These are phyloP conservation scores for Gynochthodes officinalis DNA, from an alignment of 257 asterid genomes.

Conservation along the genomic window DNA sequence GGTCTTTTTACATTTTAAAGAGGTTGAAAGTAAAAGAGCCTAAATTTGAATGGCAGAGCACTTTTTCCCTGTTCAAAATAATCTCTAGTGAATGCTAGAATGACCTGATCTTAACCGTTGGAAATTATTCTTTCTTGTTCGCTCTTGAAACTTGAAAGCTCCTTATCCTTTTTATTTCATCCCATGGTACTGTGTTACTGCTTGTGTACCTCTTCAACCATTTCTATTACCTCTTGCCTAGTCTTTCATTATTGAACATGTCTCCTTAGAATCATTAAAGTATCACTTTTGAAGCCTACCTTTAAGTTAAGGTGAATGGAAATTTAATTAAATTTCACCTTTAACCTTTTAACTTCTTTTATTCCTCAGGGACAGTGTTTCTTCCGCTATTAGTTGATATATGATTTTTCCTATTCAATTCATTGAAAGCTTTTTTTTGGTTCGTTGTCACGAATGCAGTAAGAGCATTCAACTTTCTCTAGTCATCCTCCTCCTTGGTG, in stretches of 20 bases:
- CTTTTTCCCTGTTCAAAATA: neutral
- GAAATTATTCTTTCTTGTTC: neutral
- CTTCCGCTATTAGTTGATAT: constrained; percentile 5
- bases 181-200: neutral
- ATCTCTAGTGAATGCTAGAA: neutral
- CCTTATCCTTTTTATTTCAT: neutral
- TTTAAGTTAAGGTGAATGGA: neutral
- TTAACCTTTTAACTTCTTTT: neutral
- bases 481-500: constrained; percentile 70
- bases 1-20: neutral
- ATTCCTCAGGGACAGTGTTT: neutral
- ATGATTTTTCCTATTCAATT: constrained; percentile 19
- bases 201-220: neutral
- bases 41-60: neutral
- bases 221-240: neutral
- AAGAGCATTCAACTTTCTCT: constrained; percentile 65
- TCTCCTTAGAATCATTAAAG: neutral
- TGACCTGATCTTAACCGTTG: neutral
- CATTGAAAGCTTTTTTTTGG: constrained; percentile 2
- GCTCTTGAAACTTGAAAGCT: neutral
- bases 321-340: neutral
- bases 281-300: neutral
- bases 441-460: constrained; percentile 47
- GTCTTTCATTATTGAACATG: neutral
- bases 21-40: constrained; percentile 9